These are phyloP conservation scores for Chaetomiaceae sp. DNA, from an alignment of 2,329 filamentous ascomycete genomes.

Conservation along the genomic window DNA sequence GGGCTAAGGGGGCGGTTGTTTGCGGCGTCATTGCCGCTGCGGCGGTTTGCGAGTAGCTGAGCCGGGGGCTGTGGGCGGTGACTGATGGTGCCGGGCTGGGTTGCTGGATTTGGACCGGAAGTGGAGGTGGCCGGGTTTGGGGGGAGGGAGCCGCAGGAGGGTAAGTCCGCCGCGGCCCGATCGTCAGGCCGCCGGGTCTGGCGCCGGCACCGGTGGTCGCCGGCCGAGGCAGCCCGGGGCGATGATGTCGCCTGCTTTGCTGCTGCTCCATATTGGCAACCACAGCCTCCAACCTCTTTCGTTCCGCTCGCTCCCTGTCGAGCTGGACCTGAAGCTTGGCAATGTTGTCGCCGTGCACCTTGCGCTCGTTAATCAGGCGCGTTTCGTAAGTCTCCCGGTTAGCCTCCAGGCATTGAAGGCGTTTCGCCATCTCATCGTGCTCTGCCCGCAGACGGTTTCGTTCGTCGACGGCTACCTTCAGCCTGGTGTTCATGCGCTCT, in stretches of 20 bases:
- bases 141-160: not conserved
- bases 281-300: slow-evolving; percentile 22
- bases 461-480: slow-evolving; percentile 25
- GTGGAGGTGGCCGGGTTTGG: slow-evolving; percentile 4
- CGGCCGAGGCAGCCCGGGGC: slow-evolving; percentile 18
- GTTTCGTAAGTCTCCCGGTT: slow-evolving; percentile 38
- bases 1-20: too few species aligned
- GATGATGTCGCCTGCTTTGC: slow-evolving; percentile 20
- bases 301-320: slow-evolving; percentile 33
- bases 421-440: slow-evolving; percentile 32
- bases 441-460: slow-evolving; percentile 29
- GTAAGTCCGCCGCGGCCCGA: slow-evolving; percentile 15
- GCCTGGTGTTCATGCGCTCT: slow-evolving; percentile 34
- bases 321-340: slow-evolving; percentile 33
- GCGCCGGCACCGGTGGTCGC: slow-evolving; percentile 15
- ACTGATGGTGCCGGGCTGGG: slow-evolving; percentile 7
- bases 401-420: slow-evolving; percentile 35
- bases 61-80: slow-evolving; percentile 10
- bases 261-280: slow-evolving; percentile 31
- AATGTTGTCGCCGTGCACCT: slow-evolving; percentile 32
- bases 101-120: slow-evolving; percentile 1
- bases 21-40: slow-evolving; percentile 1
- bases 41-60: slow-evolving; percentile 22
- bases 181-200: slow-evolving; percentile 18
- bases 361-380: slow-evolving; percentile 35